phyloP scores from a whole-genome alignment of 129 eudicot genomes.

The Chrysanthemum seticuspe region DNA sequence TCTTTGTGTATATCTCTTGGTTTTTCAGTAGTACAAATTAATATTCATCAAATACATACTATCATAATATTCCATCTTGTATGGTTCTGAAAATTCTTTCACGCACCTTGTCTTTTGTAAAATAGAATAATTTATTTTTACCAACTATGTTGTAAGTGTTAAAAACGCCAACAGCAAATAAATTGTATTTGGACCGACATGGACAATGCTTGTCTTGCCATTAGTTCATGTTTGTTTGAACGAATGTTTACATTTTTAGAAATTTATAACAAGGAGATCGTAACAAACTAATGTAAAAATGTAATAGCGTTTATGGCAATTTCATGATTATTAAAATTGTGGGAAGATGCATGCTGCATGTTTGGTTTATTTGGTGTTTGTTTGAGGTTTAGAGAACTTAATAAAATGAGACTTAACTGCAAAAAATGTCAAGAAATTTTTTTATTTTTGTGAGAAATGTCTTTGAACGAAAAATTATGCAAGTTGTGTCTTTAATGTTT shows the following conservation, averaged over 20 bases:
- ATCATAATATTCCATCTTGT: neutral
- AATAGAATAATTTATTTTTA: neutral
- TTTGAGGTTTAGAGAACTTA: too few relatives aligned
- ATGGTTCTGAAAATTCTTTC: neutral
- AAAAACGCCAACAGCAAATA: neutral
- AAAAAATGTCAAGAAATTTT: too few relatives aligned
- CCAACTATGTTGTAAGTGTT: neutral
- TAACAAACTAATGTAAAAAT: too few relatives aligned
- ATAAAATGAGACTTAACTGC: too few relatives aligned
- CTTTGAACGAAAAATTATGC: too few relatives aligned
- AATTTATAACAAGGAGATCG: neutral
- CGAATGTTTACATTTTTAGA: neutral
- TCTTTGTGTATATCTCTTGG: neutral
- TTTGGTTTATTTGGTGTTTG: too few relatives aligned
- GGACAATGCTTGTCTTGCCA: neutral
- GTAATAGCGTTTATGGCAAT: too few relatives aligned
- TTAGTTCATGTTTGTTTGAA: neutral
- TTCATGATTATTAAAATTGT: too few relatives aligned
- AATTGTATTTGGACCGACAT: neutral
- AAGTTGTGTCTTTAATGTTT: too few relatives aligned
- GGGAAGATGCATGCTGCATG: too few relatives aligned
- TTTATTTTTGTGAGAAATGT: too few relatives aligned
- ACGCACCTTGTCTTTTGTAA: neutral
- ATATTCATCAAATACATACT: neutral
- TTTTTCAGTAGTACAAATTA: neutral